These are phyloP conservation scores for Elymus sibiricus DNA, from an alignment of 176 grass and related monocot genomes.

Conservation along the genomic window DNA sequence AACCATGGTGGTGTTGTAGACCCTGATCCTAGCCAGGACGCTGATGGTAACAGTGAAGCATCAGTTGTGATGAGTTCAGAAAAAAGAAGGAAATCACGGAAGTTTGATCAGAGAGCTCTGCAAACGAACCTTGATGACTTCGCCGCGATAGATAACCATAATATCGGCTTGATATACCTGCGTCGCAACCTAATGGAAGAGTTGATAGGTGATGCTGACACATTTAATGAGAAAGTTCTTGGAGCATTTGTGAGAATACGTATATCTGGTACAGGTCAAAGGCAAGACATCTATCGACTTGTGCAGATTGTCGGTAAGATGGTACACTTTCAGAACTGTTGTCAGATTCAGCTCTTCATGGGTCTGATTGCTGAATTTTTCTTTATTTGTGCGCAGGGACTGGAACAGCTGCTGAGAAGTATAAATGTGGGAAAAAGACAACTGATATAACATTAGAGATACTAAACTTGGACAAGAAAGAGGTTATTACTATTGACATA, in stretches of 20 bases:
- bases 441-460: conserved; percentile 97
- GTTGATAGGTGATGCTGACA: conserved; percentile 63
- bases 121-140: conserved; percentile 88
- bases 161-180: conserved; percentile 87
- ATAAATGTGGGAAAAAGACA: conserved; percentile 92
- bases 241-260: conserved; percentile 99
- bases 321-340: conserved; percentile 27
- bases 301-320: conserved; percentile 97
- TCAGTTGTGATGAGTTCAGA: conserved; percentile 57
- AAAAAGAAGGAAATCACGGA: conserved; percentile 72
- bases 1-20: conserved; percentile 97
- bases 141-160: conserved; percentile 93
- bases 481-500: conserved; percentile 92
- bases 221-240: conserved; percentile 75
- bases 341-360: conserved; percentile 4
- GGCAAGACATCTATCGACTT: conserved; percentile 95
- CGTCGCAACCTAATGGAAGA: conserved; percentile 96
- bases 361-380: conserved; percentile 36
- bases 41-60: conserved; percentile 78
- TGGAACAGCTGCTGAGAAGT: conserved; percentile 65
- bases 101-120: conserved; percentile 44
- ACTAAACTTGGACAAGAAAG: conserved; percentile 93
- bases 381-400: conserved; percentile 53
- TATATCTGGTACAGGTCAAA: conserved; percentile 68
- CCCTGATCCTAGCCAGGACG: conserved; percentile 74